Base-by-base conservation (phyloP, 2,329 filamentous ascomycete genomes). In the Podosphaera xanthii region DNA sequence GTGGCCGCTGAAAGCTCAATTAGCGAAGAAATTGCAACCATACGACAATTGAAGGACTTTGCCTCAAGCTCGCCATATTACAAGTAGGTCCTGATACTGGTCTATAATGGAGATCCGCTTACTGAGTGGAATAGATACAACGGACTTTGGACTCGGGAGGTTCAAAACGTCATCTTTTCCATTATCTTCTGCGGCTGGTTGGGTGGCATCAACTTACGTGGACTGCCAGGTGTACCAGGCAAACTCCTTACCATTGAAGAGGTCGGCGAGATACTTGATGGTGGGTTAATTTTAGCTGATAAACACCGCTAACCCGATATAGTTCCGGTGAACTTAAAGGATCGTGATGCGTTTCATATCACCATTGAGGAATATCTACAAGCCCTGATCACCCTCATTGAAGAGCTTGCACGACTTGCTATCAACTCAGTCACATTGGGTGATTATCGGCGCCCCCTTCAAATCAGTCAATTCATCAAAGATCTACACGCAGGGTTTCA, bases 311-410 rank as follows among this genome's bases (percentile, higher is more conserved):
- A 22, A 22, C 22, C 22, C 22, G 22, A 22, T 52, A 56, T 63
- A 90, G 90, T 95, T 9, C 90, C 89, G 10, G 84, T 92, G 63
- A 96, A 96, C 69, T 78, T 95, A 67, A 94, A 94, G 71, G 85
- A 91, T 67, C 76, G 79, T 62, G 91, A 97, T 70, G 80, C 82
- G 57, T 98, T 98, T 77, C 92, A 98, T 71, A 77, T 98, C 67
- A 94, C 89, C 50, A 91, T 97, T 66, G 92, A 98, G 72, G 92
- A 98, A 72, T 98, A 98, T 71, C 82, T 98, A 33, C 83, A 94
- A 61, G 83, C 88, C 12, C 77, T 97, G 61, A 91, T 92, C 60
- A 81, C 83, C 61, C 80, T 97, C 61, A 86, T 92, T 46, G 89
- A 95, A 68, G 92, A 98, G 73, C 79, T 98, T 67, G 78, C 86